A percentile compares a stretch with the other conserved stretches of the same genome.
Conservation (phyloP, 1,284 basidiomycete species). For the Naganishia cerealis region DNA sequence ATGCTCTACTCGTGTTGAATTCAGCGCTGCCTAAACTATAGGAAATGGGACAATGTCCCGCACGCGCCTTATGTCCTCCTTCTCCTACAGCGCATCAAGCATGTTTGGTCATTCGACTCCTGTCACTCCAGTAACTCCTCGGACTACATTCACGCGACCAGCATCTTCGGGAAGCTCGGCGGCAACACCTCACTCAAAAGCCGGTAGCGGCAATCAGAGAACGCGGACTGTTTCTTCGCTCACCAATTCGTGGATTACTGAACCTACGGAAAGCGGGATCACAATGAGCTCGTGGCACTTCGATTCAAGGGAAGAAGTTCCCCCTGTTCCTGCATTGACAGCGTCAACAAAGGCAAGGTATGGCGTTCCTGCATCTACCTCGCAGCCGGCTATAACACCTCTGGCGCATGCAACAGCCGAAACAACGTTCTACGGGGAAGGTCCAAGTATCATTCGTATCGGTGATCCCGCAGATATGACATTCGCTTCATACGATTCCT, state of each 20-base stretch:
- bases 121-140: constrained; percentile 7
- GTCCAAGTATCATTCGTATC: constrained; percentile 15
- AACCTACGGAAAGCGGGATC: constrained; percentile 26
- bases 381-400: background rate
- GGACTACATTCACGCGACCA: background rate
- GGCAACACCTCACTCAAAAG: background rate
- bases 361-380: background rate
- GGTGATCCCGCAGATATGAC: constrained; percentile 21
- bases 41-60: background rate
- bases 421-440: constrained; percentile 11
- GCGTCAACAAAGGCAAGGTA: constrained; percentile 15
- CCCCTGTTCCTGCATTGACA: constrained; percentile 15
- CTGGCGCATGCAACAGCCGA: background rate
- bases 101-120: background rate
- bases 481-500: constrained; percentile 20
- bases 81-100: background rate
- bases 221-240: background rate
- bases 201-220: background rate
- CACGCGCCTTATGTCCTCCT: constrained; percentile 9
- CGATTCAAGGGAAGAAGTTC: constrained; percentile 7
- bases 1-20: background rate
- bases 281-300: constrained; percentile 27
- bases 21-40: background rate
- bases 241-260: constrained; percentile 31
- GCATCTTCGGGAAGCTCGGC: background rate